These are phyloP conservation scores for Sinapis alba DNA, from an alignment of 441 rosid genomes.

Conservation along the genomic window DNA sequence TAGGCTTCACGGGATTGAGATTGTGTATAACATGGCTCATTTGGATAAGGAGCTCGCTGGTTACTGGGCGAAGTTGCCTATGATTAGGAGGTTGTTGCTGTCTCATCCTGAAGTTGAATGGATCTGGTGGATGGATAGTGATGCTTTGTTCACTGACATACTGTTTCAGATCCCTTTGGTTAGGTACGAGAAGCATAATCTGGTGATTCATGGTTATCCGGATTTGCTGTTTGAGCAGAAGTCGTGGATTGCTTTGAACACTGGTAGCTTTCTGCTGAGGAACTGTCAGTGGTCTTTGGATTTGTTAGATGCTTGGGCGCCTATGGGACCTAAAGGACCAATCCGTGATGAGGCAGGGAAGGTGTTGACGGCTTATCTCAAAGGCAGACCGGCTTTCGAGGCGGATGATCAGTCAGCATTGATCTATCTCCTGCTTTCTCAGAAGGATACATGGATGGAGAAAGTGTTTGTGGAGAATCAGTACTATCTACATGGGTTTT, in stretches of 20 bases:
- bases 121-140: slow-evolving; percentile 99
- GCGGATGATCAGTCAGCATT: slow-evolving; percentile 98
- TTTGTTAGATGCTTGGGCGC: slow-evolving; percentile 96
- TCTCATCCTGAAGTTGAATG: slow-evolving; percentile 95
- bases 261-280: slow-evolving; percentile 87
- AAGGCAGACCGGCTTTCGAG: slow-evolving; percentile 96
- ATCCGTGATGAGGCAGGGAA: slow-evolving; percentile 92
- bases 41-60: slow-evolving; percentile 92
- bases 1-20: slow-evolving; percentile 96
- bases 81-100: slow-evolving; percentile 85
- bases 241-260: slow-evolving; percentile 96
- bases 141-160: slow-evolving; percentile 93
- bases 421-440: slow-evolving; percentile 80
- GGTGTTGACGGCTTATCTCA: slow-evolving; percentile 80
- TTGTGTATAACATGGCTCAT: slow-evolving; percentile 96
- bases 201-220: slow-evolving; percentile 93
- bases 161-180: slow-evolving; percentile 78
- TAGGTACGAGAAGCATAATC: slow-evolving; percentile 65
- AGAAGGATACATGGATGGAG: slow-evolving; percentile 83
- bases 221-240: slow-evolving; percentile 84
- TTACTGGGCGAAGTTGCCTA: slow-evolving; percentile 92
- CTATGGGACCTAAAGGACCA: slow-evolving; percentile 91
- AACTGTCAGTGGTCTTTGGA: slow-evolving; percentile 96
- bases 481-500: slow-evolving; percentile 88
- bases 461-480: slow-evolving; percentile 92